These are phyloP conservation scores for Neurospora sp. DNA, from an alignment of 495 filamentous ascomycete species.

Conservation along the genomic window DNA sequence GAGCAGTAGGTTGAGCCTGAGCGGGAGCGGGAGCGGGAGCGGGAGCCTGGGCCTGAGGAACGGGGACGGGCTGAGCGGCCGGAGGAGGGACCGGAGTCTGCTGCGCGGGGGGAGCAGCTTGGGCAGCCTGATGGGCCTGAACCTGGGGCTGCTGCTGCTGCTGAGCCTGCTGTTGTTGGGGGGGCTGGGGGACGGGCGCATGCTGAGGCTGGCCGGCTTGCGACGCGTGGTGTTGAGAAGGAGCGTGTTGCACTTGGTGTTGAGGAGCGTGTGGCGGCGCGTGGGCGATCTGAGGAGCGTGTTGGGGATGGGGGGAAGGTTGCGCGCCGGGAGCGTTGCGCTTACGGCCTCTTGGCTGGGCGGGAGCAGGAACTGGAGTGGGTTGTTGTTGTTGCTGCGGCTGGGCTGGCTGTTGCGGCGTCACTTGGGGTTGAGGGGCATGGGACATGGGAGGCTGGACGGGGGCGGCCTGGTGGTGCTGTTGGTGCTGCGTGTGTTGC, in stretches of 20 bases:
- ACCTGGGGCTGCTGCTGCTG: slow-evolving; percentile 23
- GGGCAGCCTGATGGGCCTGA: slow-evolving; percentile 12
- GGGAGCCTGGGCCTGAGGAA: slow-evolving; percentile 10
- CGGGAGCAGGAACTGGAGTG: slow-evolving; percentile 25
- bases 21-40: slow-evolving; percentile 17
- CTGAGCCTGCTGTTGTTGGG: slow-evolving; percentile 11
- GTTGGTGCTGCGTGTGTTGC: slow-evolving; percentile 18
- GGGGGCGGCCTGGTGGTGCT: slow-evolving; percentile 29
- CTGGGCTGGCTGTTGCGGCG: slow-evolving; percentile 15
- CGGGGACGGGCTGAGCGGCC: slow-evolving; percentile 11
- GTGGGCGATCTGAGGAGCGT: slow-evolving; percentile 8
- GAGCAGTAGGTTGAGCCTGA: slow-evolving; percentile 21
- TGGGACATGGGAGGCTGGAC: slow-evolving; percentile 32
- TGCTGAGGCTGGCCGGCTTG: slow-evolving; percentile 14
- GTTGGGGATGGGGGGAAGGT: slow-evolving; percentile 10
- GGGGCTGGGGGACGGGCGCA: slow-evolving; percentile 8
- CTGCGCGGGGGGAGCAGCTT: slow-evolving; percentile 12
- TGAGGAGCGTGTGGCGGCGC: slow-evolving; percentile 10
- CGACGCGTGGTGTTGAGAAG: slow-evolving; percentile 13
- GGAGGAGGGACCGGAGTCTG: slow-evolving; percentile 11
- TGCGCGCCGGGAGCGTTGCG: slow-evolving; percentile 19
- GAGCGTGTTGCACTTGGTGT: slow-evolving; percentile 6
- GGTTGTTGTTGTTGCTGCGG: slow-evolving; percentile 36
- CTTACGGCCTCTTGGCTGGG: slow-evolving; percentile 16
- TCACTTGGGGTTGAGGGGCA: slow-evolving; percentile 21